Base-by-base conservation (phyloP, 768 basidiomycete genomes). In the Termitomyces eurrhizus region DNA sequence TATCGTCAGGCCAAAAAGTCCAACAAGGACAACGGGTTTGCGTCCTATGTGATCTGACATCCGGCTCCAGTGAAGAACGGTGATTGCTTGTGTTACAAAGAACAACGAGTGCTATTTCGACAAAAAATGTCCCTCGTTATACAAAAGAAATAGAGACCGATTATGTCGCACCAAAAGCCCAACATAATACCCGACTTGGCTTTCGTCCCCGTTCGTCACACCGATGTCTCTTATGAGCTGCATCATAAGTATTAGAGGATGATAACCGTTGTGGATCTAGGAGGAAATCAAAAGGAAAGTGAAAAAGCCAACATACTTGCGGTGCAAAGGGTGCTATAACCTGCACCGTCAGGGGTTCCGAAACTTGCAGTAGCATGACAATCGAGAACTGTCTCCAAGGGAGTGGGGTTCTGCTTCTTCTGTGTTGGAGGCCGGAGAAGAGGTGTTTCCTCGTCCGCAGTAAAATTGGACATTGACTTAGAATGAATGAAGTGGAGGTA, bases 41-140 rank as follows among this genome's bases (percentile, higher is more conserved):
- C 90, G 84, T n/a, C 90, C 90, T 41, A 92, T 70, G 44, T 78
- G 74, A 62, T 92, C 90, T 9, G 89, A 91, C 7, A 85, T 58
- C 18, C 87, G 81, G 68, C 87, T 86, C 89, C 90, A 92, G 60
- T 89, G 83, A n/a, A 92, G 71, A 29, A 90, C 84, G 1, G 87
- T 89, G 53, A 82, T 69, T 0, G 88, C 88, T 72, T 91, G 87
- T 0, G 88, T 84, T 18, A 49, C 16, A 87, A 75, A 64, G 86
- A 92, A 73, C 7, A 41, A 4, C 29, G 50, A 51, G 9, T 51
- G 29, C 50, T 51, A 21, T 2, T 12, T 39, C 33, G 11, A 29
- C 33, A 51, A 13, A n/a, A 45, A 39, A 50, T 11, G 32, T 29
- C 26, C 7, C 7, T 16, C 1, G 14, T 29, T 29, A 29, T 13